Evolutionary conservation across 768 basidiomycete species (phyloP).

Genomic region (Austroboletus festivus): DNA sequence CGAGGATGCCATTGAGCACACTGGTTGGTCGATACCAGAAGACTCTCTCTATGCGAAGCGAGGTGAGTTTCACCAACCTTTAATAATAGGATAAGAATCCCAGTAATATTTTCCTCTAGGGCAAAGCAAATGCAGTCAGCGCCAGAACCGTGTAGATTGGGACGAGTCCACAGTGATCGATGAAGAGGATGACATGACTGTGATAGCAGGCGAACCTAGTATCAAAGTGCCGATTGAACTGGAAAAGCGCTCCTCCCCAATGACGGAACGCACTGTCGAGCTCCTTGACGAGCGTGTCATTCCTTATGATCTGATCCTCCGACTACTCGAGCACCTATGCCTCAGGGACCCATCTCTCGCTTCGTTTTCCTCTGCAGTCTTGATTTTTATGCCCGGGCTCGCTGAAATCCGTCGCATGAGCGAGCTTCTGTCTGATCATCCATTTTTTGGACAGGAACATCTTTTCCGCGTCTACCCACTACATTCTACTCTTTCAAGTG

Average conservation of each 20-base stretch:
- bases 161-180: slow-evolving; percentile 61
- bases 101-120: slow-evolving; percentile 35
- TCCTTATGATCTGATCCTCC: slow-evolving; percentile 86
- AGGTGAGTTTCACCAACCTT: slow-evolving; percentile 46
- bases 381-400: slow-evolving; percentile 94
- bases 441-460: slow-evolving; percentile 56
- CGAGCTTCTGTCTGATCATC: slow-evolving; percentile 77
- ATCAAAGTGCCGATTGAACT: slow-evolving; percentile 42
- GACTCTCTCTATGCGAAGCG: slow-evolving; percentile 77
- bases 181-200: slow-evolving; percentile 65
- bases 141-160: slow-evolving; percentile 71
- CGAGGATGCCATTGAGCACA: slow-evolving; percentile 87
- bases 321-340: slow-evolving; percentile 79
- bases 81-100: neutral
- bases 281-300: slow-evolving; percentile 85
- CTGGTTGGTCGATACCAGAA: slow-evolving; percentile 75
- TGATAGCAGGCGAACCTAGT: slow-evolving; percentile 16
- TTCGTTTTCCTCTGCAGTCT: slow-evolving; percentile 70
- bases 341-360: slow-evolving; percentile 53
- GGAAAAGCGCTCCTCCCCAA: slow-evolving; percentile 77
- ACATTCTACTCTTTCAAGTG: slow-evolving; percentile 91
- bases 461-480: slow-evolving; percentile 78
- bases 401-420: slow-evolving; percentile 88
- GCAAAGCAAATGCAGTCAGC: slow-evolving; percentile 60
- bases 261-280: slow-evolving; percentile 76